phyloP scores from a whole-genome alignment of 768 basidiomycete species.

The Leucocoprinus sp. region DNA sequence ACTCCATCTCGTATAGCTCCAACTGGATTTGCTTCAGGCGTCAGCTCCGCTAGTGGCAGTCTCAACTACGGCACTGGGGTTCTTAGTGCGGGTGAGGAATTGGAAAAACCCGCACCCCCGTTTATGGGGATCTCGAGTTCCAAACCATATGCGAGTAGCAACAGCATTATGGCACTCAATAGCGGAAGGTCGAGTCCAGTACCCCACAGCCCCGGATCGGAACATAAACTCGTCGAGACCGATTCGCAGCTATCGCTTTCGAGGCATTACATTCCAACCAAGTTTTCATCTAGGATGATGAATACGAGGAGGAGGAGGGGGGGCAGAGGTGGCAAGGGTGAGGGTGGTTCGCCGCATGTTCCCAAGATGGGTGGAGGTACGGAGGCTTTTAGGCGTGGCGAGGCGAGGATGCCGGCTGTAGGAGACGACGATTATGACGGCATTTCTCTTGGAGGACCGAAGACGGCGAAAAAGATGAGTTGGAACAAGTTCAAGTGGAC shows the following conservation, averaged over 20 bases:
- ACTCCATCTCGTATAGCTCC: no score
- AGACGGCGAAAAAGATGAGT: slow-evolving; percentile 28
- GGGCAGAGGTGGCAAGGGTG: slow-evolving; percentile 18
- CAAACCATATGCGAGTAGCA: not conserved
- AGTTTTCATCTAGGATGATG: slow-evolving; percentile 22
- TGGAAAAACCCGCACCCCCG: not conserved
- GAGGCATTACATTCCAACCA: slow-evolving; percentile 22
- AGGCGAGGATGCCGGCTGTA: slow-evolving; percentile 41
- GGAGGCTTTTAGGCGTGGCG: slow-evolving; percentile 52
- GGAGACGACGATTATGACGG: slow-evolving; percentile 51
- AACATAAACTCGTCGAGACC: slow-evolving; percentile 8
- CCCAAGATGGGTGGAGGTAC: slow-evolving; percentile 63
- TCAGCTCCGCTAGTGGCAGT: no score
- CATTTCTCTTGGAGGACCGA: slow-evolving; percentile 21
- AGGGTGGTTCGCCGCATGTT: slow-evolving; percentile 16
- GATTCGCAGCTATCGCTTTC: slow-evolving; percentile 18
- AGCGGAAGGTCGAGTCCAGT: not conserved
- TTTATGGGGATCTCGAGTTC: not conserved
- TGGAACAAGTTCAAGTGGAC: slow-evolving; percentile 84
- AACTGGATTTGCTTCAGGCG: not conserved
- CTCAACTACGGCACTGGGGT: not conserved
- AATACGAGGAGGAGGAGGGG: slow-evolving; percentile 34
- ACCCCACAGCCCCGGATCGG: not conserved
- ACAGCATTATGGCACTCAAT: not conserved
- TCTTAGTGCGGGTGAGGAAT: not conserved